Evolutionary conservation across 2,329 filamentous ascomycete genomes (phyloP), one percentile per base, ranked within the genome.

Genomic region (Exophiala spinifera): DNA sequence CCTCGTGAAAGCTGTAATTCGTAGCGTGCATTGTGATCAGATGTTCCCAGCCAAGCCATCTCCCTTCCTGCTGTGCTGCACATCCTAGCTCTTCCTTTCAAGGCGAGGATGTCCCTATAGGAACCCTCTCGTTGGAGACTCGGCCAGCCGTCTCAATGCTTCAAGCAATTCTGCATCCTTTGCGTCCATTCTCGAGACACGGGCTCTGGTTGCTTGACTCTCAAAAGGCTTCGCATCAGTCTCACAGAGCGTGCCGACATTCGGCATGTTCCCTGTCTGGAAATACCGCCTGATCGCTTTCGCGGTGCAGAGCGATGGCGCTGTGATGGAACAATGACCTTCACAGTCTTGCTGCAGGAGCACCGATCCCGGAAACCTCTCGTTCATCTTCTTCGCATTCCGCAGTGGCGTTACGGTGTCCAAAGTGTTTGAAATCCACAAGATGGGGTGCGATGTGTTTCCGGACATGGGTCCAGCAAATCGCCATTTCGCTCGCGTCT

Each of bases 271-370:
- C 0, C 73, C 73, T 1, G 63, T 69, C 52, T 75, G 72, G 58
- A 76, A 75, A 51, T 75, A 76, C 6, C 52, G 55, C n/a, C 73
- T 66, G 15, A 76, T 66, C 0, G 52, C 56, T 15, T 65, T 68
- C 13, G 62, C 64, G 1, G 68, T 65, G 49, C 73, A 76, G 5
- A 71, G 36, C 1, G 70, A 72, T 0, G 70, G 67, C 5, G 53
- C 53, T 4, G 53, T 42, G 20, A 44, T 13, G 36, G 53, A 61
- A 15, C 49, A 49, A 66, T 73, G 64, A 57, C 70, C 70, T 58
- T 71, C 70, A 3, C 72, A 69, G 51, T 79, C 71, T 51, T 75
- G 73, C 28, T 73, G 63, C 2, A 80, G 65, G 7, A 79, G 64
- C 2, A 63, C 66, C 23, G 63, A 67, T 8, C 56, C 62, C 14